These are phyloP conservation scores for Syncephalastrum monosporum DNA, from an alignment of 371 early-diverging fungal genomes.

Conservation along the genomic window DNA sequence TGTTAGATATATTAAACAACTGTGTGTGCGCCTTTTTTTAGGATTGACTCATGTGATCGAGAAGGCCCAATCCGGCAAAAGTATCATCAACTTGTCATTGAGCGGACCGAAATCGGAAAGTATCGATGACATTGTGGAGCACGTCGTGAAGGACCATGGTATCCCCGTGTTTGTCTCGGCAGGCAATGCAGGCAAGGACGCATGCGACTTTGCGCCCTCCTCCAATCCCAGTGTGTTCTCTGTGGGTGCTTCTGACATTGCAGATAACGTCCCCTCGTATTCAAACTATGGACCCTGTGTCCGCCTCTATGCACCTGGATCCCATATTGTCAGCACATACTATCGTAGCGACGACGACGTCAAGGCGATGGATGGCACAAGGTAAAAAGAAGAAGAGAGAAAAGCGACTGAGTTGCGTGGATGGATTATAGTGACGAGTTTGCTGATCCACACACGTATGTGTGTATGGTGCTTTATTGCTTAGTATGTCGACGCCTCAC, in stretches of 20 bases:
- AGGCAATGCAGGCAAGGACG: slow-evolving; percentile 64
- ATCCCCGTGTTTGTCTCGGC: slow-evolving; percentile 65
- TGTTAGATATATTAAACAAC: background rate
- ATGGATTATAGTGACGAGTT: no score
- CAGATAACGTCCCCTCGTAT: slow-evolving; percentile 50
- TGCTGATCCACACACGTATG: background rate
- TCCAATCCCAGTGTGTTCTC: slow-evolving; percentile 61
- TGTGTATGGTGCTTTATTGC: background rate
- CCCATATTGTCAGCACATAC: slow-evolving; percentile 50
- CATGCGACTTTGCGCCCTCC: slow-evolving; percentile 70
- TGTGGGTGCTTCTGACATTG: slow-evolving; percentile 60
- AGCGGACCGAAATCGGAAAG: slow-evolving; percentile 47
- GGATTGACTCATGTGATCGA: slow-evolving; percentile 25
- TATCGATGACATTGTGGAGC: slow-evolving; percentile 32
- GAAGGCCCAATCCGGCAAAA: slow-evolving; percentile 26
- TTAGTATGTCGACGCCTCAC: slow-evolving; percentile 81
- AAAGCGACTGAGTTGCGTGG: background rate
- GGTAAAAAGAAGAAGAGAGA: slow-evolving; percentile 21
- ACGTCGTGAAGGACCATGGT: slow-evolving; percentile 39
- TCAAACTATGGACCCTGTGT: slow-evolving; percentile 59
- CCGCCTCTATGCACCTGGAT: slow-evolving; percentile 52
- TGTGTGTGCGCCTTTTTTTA: slow-evolving; percentile 10
- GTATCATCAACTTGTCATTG: slow-evolving; percentile 57
- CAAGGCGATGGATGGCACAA: slow-evolving; percentile 64
- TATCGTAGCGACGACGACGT: slow-evolving; percentile 19